Evolutionary conservation across 1,139 yeast species (phyloP), one percentile per base, ranked within the genome.

Genomic region (Pichia sp.): DNA sequence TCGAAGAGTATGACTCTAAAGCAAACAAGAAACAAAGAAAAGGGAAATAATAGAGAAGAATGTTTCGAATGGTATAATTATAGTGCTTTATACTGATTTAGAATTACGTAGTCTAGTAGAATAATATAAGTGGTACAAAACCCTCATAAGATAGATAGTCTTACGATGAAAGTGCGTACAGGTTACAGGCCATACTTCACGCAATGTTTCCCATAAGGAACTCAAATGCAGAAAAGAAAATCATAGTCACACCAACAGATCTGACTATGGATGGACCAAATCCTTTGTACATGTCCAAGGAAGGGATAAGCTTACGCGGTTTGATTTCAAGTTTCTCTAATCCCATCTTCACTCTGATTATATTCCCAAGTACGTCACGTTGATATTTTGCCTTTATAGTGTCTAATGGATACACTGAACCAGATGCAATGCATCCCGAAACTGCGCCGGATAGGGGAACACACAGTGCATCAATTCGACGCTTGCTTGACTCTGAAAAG

Each of bases 351-450:
- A 58, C 60, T 30, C 84, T 59, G 35, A 81, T 60, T n/a, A 79
- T 74, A 46, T 77, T 74, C 16, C 78, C 65, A 25, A 84, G 82
- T 9, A 80, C 67, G 49, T 84, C 93, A 40, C 81, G 72, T 54
- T 85, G 95, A 31, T 75, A 68, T 41, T 78, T 66, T 2, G 88
- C 74, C 55, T 86, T 85, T 42, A 79, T 66, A 0, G 94, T 84
- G 54, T 85, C 95, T 3, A 86, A 56, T 0, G 95, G 95, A 60
- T 81, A 85, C 3, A 84, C 77, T 2, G 75, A 55, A 2, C 74
- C 58, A 93, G 94, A 84, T 34, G 86, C 70, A 14, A 77, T 58
- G 11, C 78, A 72, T 2, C 95, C 95, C 2, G 93, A 75, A 25
- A 77, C 47, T 0, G 87, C 94, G n/a, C 94, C 95, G 0, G 93